A percentile compares a stretch with the other conserved stretches of the same genome.
These are phyloP conservation scores for Mrakia blollopis DNA, from an alignment of 768 basidiomycete genomes.

Conservation along the genomic window DNA sequence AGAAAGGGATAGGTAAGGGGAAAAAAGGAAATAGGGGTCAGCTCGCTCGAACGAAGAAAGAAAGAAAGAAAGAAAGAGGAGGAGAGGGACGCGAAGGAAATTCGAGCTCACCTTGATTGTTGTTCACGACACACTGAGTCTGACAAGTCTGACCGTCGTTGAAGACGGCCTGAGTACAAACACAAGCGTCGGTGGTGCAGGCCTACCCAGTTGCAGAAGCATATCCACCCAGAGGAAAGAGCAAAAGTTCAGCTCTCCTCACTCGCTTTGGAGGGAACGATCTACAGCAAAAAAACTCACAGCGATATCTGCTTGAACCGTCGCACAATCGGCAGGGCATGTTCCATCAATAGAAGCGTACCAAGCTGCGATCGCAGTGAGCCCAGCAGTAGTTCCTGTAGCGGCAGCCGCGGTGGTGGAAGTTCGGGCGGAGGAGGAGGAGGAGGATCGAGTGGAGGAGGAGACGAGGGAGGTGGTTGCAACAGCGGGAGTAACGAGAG, in stretches of 20 bases:
- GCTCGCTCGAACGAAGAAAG: no score
- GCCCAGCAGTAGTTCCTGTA: conserved; percentile 4
- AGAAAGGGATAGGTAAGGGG: no score
- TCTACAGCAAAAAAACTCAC: background rate
- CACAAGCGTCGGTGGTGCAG: conserved; percentile 21
- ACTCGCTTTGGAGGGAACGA: background rate
- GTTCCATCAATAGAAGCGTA: conserved; percentile 5
- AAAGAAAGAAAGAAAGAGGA: no score
- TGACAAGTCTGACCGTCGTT: conserved; percentile 21
- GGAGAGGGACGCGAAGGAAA: background rate
- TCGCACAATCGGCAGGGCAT: conserved; percentile 17
- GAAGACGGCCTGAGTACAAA: conserved; percentile 22
- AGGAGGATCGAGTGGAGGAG: conserved; percentile 11
- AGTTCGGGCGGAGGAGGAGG: background rate
- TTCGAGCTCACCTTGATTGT: conserved; percentile 12
- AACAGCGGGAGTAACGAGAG: background rate
- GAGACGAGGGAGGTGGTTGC: background rate
- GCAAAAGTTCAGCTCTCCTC: background rate
- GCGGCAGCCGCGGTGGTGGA: background rate
- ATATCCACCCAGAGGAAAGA: background rate
- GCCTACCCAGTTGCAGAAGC: background rate
- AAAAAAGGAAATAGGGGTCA: no score
- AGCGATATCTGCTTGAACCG: conserved; percentile 13
- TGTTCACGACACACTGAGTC: conserved; percentile 16
- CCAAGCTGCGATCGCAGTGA: conserved; percentile 15